Conservation (phyloP, 345 rosid species). For the Rhodamnia rubescens region DNA sequence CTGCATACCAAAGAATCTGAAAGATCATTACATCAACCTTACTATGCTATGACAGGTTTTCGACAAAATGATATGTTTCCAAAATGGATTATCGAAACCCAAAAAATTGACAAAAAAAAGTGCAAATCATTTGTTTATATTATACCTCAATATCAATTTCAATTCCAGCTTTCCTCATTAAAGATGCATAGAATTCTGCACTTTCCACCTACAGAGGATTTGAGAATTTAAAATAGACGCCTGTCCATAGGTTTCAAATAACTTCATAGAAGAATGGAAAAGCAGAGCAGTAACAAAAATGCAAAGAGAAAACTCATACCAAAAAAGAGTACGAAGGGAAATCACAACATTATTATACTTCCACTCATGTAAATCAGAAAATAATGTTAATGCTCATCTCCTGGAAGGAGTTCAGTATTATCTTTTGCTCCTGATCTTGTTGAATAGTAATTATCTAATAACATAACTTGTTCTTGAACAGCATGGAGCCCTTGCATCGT, state of each 20-base stretch:
- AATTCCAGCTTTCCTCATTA: slow-evolving; percentile 68
- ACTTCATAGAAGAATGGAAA: background rate
- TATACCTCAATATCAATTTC: slow-evolving; percentile 72
- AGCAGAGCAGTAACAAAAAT: background rate
- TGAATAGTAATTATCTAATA: background rate
- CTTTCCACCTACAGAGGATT: slow-evolving; percentile 37
- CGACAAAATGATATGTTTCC: background rate
- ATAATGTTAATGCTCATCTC: background rate
- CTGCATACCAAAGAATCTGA: slow-evolving; percentile 15
- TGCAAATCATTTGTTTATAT: slow-evolving; percentile 16
- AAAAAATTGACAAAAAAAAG: background rate
- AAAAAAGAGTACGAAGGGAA: background rate
- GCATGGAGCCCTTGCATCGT: background rate
- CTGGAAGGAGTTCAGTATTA: background rate
- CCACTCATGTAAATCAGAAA: background rate
- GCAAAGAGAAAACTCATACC: background rate
- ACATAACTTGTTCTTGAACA: background rate
- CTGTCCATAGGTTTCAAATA: background rate
- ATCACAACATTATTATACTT: background rate
- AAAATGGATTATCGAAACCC: background rate
- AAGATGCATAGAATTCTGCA: slow-evolving; percentile 64
- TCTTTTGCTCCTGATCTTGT: background rate
- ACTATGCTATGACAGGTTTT: background rate
- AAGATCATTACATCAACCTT: background rate
- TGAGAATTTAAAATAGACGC: background rate